Evolutionary conservation across 257 asterid genomes (phyloP).

Genomic region (Salvia rosmarinus): DNA sequence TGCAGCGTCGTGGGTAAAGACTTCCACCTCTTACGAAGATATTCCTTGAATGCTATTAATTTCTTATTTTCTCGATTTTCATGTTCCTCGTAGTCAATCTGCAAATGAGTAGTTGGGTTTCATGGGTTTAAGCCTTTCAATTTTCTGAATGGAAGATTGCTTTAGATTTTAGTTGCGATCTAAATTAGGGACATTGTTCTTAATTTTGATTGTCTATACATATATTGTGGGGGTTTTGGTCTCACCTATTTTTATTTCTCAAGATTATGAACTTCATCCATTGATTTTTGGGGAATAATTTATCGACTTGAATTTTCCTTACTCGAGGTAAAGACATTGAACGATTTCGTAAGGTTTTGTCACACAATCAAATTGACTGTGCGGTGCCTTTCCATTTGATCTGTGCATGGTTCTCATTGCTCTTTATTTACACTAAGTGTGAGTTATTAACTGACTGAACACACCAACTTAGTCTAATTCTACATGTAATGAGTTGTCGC

Average conservation of each 20-base stretch:
- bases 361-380: neutral
- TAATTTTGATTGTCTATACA: slow-evolving; percentile 1
- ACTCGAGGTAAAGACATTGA: neutral
- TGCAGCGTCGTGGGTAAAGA: slow-evolving; percentile 50
- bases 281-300: neutral
- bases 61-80: slow-evolving; percentile 1
- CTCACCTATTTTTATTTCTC: neutral
- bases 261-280: neutral
- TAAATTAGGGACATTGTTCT: neutral
- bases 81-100: slow-evolving; percentile 19
- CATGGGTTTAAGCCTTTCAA: neutral
- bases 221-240: slow-evolving; percentile 2
- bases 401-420: neutral
- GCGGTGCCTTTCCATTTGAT: slow-evolving; percentile 6
- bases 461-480: neutral
- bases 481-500: neutral
- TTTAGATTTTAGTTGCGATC: slow-evolving; percentile 24
- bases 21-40: neutral
- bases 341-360: neutral
- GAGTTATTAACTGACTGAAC: neutral
- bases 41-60: neutral
- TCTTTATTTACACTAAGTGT: neutral
- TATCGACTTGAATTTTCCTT: neutral
- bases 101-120: slow-evolving; percentile 21
- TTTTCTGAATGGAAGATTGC: slow-evolving; percentile 7